Evolutionary conservation across 2,329 filamentous ascomycete species (phyloP), one percentile per base, ranked within the genome.

Genomic region (Apiospora arundinis): DNA sequence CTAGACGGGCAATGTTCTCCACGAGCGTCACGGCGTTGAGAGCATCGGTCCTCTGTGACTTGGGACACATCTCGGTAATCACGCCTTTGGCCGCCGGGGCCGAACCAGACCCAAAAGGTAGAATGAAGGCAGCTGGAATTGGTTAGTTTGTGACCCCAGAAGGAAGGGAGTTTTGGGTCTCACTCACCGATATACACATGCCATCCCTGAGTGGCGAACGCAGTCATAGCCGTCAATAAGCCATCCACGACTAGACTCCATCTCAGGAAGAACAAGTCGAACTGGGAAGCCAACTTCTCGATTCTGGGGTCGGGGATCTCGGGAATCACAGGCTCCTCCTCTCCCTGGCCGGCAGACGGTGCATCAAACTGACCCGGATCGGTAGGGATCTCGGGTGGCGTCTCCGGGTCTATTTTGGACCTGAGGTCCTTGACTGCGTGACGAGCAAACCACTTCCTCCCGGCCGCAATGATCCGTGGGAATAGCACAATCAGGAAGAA

Each of bases 31-130:
- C 90, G 0, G 90, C 91, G 49, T 90, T 90, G 3, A 94, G 82
- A 0, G 92, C 92, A 76, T 94, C 92, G 0, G 88, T 86, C 0
- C 91, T 85, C 70, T 92, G 87, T 0, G 84, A 84, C 1, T 88
- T 84, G 0, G 90, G 83, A 63, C 91, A 91, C 90, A 93, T 92
- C 71, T 92, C 88, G 0, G 92, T 87, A 72, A 93, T 92, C n/a
- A 92, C 90, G 0, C 92, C 92, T 74, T 93, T 94, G 1, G 91
- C 90, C 0, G 92, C 90, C 0, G 91, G 87, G 0, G 91, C 92
- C 0, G 91, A 91, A 0, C 92, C 92, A 0, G 91, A 92, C 0
- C 90, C 91, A 42, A 93, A 88, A 0, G 92, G 92, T 0, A 94
- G 83, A 1, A 93, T 77, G 37, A 89, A 86, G 0, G 90, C 90